These are phyloP conservation scores for Dryas octopetala DNA, from an alignment of 306 rosid genomes.

Conservation along the genomic window DNA sequence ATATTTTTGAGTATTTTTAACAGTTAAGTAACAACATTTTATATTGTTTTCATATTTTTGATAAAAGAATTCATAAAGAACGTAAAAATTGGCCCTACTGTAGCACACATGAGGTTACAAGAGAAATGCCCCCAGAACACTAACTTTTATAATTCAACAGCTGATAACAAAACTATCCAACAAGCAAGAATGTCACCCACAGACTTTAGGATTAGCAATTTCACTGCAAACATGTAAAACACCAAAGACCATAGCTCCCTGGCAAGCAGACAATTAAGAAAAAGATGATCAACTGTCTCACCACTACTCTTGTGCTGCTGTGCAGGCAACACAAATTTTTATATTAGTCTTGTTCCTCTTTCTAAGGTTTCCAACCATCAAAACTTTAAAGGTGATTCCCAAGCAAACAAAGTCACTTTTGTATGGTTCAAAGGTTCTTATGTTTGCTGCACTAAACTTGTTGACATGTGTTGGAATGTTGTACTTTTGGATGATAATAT, in stretches of 20 bases:
- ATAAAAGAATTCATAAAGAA: background rate
- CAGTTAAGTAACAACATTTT: background rate
- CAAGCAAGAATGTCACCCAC: background rate
- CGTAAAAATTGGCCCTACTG: background rate
- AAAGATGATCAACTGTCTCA: background rate
- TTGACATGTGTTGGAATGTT: constrained; percentile 1
- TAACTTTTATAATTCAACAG: background rate
- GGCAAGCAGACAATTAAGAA: background rate
- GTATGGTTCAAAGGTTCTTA: background rate
- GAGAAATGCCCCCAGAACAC: background rate
- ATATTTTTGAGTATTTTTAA: background rate
- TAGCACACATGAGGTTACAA: background rate
- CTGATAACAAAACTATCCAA: background rate
- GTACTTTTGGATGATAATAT: background rate
- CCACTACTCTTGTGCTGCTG: background rate
- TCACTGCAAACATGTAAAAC: constrained; percentile 3
- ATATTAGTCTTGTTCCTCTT: background rate
- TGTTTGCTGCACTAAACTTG: background rate
- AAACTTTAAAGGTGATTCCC: background rate
- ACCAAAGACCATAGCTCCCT: background rate
- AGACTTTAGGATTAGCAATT: background rate
- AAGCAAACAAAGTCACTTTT: background rate
- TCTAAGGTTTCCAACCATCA: background rate
- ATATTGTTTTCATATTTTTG: background rate
- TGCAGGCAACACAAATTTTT: background rate